Conservation (phyloP, 176 grass and related monocot species). For the Avena eriantha region DNA sequence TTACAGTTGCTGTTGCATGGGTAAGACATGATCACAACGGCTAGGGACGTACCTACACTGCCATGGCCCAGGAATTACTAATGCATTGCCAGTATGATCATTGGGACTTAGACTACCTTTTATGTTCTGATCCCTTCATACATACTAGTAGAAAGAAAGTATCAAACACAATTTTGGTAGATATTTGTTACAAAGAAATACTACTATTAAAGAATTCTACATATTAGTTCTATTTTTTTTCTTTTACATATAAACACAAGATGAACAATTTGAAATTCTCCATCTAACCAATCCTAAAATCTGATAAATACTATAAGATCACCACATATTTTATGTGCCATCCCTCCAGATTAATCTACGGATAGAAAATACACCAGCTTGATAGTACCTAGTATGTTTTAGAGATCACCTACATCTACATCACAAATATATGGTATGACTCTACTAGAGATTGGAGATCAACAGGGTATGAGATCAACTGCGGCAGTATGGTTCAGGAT, state of each 20-base stretch:
- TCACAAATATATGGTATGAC: background rate
- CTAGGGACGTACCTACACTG: background rate
- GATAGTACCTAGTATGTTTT: background rate
- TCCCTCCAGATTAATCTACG: background rate
- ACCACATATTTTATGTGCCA: background rate
- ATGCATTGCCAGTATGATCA: background rate
- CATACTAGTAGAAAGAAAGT: background rate
- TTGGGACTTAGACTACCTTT: background rate
- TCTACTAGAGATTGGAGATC: background rate
- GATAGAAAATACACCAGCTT: conserved; percentile 8
- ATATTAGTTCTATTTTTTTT: background rate
- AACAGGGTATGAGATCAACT: background rate
- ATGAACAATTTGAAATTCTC: background rate
- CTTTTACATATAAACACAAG: background rate
- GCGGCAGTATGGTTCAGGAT: background rate
- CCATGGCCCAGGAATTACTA: background rate
- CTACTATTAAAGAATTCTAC: background rate
- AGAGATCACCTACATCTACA: background rate
- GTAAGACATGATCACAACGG: background rate
- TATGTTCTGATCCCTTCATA: background rate
- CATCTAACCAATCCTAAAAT: conserved; percentile 1
- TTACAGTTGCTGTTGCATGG: background rate
- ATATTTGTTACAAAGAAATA: background rate
- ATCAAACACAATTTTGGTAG: background rate
- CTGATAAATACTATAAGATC: background rate